Conservation (phyloP, 2,329 filamentous ascomycete species). For the Pestalotiopsis fici region DNA sequence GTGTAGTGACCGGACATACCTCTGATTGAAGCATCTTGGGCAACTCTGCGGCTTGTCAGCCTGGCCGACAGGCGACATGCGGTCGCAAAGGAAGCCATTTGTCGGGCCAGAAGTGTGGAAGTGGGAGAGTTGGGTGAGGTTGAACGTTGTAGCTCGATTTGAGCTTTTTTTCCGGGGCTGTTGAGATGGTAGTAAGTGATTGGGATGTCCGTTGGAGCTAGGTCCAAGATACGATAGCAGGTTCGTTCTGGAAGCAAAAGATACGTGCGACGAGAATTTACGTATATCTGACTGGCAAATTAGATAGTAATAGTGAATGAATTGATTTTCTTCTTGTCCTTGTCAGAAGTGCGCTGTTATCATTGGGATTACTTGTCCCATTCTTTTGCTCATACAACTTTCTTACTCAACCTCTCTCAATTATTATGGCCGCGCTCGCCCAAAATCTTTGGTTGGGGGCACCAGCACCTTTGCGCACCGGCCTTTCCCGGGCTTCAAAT, state of each 20-base stretch:
- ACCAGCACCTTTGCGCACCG: background rate
- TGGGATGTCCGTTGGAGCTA: background rate
- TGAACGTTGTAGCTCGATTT: conserved; percentile 29
- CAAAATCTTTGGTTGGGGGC: conserved; percentile 10
- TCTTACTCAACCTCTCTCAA: background rate
- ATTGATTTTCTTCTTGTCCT: background rate
- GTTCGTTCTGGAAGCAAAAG: background rate
- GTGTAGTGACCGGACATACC: conserved; percentile 41
- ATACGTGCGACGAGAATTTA: no score
- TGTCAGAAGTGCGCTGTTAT: background rate
- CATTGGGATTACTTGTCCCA: background rate
- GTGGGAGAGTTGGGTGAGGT: conserved; percentile 15
- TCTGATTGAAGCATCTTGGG: conserved; percentile 56
- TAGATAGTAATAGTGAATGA: background rate
- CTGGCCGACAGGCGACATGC: conserved; percentile 66
- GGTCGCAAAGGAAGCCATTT: conserved; percentile 68
- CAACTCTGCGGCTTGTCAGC: conserved; percentile 54
- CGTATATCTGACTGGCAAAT: no score
- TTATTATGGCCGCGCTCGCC: no score
- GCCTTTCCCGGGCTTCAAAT: conserved; percentile 6
- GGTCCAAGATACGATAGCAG: background rate
- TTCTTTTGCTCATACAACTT: background rate
- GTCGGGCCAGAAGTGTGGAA: conserved; percentile 19
- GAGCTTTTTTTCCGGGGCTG: conserved; percentile 20
- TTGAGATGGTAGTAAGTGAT: background rate